A percentile compares a stretch with the other conserved stretches of the same genome.
These are phyloP conservation scores for Hygrophorus russula DNA, from an alignment of 768 basidiomycete species.

Conservation along the genomic window DNA sequence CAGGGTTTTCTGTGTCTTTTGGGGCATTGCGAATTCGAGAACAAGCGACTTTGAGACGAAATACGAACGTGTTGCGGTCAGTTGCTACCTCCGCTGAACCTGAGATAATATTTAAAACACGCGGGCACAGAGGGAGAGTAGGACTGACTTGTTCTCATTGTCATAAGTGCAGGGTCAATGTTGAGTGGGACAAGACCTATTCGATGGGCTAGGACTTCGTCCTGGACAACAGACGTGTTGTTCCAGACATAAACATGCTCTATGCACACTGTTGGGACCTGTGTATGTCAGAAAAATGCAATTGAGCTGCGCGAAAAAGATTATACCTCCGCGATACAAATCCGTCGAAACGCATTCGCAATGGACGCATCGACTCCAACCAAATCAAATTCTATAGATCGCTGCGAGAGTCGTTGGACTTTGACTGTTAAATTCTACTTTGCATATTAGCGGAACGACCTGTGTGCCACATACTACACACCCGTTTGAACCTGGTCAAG, in stretches of 20 bases:
- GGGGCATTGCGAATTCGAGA: slow-evolving; percentile 45
- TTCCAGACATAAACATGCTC: slow-evolving; percentile 90
- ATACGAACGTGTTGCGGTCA: slow-evolving; percentile 88
- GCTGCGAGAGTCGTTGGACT: slow-evolving; percentile 69
- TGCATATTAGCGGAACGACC: slow-evolving; percentile 12
- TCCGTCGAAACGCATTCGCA: slow-evolving; percentile 88
- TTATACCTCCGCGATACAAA: slow-evolving; percentile 86
- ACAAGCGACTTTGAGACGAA: slow-evolving; percentile 61
- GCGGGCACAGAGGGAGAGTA: neutral
- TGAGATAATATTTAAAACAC: slow-evolving; percentile 6
- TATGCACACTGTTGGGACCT: slow-evolving; percentile 89
- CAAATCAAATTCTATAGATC: slow-evolving; percentile 88
- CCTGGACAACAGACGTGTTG: slow-evolving; percentile 89
- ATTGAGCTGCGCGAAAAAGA: neutral
- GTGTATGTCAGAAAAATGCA: slow-evolving; percentile 2
- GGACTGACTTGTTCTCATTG: slow-evolving; percentile 34
- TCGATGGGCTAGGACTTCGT: slow-evolving; percentile 90
- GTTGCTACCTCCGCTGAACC: slow-evolving; percentile 52
- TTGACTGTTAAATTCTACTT: slow-evolving; percentile 62
- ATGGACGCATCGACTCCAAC: slow-evolving; percentile 94
- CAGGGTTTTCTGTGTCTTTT: slow-evolving; percentile 31
- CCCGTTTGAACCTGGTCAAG: slow-evolving; percentile 62
- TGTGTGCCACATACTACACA: slow-evolving; percentile 28
- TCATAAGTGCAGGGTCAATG: slow-evolving; percentile 67
- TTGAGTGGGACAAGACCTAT: slow-evolving; percentile 85